Evolutionary conservation across 371 early-diverging fungal species (phyloP), one percentile per base, ranked within the genome.

Genomic region (Mortierella sp.): DNA sequence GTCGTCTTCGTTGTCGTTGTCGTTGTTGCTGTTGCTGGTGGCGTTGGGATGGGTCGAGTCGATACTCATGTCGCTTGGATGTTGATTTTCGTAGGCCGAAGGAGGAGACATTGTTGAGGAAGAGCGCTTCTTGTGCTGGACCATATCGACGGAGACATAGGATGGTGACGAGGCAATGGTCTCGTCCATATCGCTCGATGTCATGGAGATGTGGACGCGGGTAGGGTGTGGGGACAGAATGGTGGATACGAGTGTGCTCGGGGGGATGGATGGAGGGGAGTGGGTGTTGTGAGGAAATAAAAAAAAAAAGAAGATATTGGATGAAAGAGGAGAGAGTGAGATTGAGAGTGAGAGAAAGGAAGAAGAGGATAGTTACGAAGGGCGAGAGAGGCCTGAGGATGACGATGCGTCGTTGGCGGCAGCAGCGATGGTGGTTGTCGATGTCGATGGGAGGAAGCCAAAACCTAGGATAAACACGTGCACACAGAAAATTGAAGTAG

Each of bases 151-250:
- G 21, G 68, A 68, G 72, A 74, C 38, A 54, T 54, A 43, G 58
- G 80, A 76, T 44, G 73, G 24, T 56, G 79, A 43, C 24, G 68
- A 55, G 35, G 74, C 63, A 72, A 51, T 48, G 65, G 79, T 70
- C 73, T 84, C 80, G 75, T 44, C 80, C 54, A 75, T 80, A 56
- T 77, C 80, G 54, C 83, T 80, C 38, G 78, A 80, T 51, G 84
- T 84, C 81, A 83, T 83, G 24, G 54, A 72, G 51, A 72, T 72
- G 43, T 60, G 75, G 58, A 60, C 65, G 65, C 65, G 65, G 35
- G 65, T 65, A 38, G 65, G 65, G 65, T 65, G 65, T 65, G 65
- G 65, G 65, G 65, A 65, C 38, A 65, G 65, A 65, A 65, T 65
- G 65, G 18, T 65, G 65, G 65, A 35, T 65, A 65, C 21, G 21